phyloP scores from a whole-genome alignment of 2,329 filamentous ascomycete species.

The Aspergillus fumigatus region DNA sequence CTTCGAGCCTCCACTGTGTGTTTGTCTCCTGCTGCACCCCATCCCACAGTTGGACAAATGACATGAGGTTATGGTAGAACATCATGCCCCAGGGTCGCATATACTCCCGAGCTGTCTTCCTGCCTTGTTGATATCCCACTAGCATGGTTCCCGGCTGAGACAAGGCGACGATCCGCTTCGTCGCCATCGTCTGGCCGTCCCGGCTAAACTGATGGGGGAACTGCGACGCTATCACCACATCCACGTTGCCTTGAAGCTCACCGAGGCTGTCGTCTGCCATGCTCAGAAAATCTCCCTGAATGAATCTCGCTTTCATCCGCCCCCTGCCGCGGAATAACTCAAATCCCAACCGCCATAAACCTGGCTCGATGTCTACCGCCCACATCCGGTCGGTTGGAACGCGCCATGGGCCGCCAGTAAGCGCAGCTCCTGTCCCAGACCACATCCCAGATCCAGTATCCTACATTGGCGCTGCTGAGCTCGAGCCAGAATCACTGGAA shows the following conservation, averaged over 20 bases:
- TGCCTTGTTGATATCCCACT: constrained; percentile 3
- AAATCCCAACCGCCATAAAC: constrained; percentile 1
- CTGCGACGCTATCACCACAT: constrained; percentile 6
- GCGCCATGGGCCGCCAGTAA: background rate
- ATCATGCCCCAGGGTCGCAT: constrained; percentile 4
- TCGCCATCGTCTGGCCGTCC: constrained; percentile 2
- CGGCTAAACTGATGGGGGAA: constrained; percentile 6
- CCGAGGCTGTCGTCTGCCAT: background rate
- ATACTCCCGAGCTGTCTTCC: background rate
- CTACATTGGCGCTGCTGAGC: background rate
- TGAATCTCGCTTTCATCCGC: constrained; percentile 3
- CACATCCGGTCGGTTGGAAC: background rate
- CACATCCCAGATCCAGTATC: background rate
- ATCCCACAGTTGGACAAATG: background rate
- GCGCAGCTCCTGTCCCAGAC: constrained; percentile 1
- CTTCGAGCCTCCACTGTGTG: constrained; percentile 2
- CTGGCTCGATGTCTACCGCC: background rate
- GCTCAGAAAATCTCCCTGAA: background rate
- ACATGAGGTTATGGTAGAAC: constrained; percentile 6
- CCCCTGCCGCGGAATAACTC: background rate
- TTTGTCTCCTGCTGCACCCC: background rate
- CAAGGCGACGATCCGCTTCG: constrained; percentile 2
- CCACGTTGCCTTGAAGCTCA: background rate
- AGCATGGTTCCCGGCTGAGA: constrained; percentile 1
- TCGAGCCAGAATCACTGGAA: background rate